A percentile compares a stretch with the other conserved stretches of the same genome.
Conservation (phyloP, 768 basidiomycete species). For the Harrya chromipes region DNA sequence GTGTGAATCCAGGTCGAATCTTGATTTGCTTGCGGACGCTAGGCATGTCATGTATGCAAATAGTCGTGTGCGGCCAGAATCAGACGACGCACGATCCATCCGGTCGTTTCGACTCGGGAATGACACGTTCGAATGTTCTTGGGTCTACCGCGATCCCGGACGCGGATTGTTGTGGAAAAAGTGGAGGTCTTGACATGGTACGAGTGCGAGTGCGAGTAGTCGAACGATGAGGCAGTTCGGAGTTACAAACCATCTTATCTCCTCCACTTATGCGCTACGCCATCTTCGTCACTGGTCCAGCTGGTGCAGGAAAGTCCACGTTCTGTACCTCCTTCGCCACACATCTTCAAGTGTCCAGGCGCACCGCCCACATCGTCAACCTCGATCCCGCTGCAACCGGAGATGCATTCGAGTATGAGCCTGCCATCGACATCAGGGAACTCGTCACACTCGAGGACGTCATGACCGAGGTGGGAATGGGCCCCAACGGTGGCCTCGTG, state of each 20-base stretch:
- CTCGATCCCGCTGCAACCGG: slow-evolving; percentile 91
- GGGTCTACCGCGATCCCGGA: slow-evolving; percentile 87
- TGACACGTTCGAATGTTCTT: slow-evolving; percentile 80
- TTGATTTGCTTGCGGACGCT: slow-evolving; percentile 87
- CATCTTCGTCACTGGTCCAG: slow-evolving; percentile 89
- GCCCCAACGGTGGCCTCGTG: slow-evolving; percentile 94
- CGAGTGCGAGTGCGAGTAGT: slow-evolving; percentile 6
- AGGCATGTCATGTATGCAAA: slow-evolving; percentile 5
- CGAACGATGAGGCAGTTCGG: slow-evolving; percentile 11
- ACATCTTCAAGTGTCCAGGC: slow-evolving; percentile 77
- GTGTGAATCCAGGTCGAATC: slow-evolving; percentile 90
- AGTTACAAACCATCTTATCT: slow-evolving; percentile 30
- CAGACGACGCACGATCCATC: slow-evolving; percentile 71
- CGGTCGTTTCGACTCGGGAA: slow-evolving; percentile 75
- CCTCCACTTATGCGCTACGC: slow-evolving; percentile 72
- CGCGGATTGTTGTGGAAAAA: slow-evolving; percentile 65
- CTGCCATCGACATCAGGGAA: slow-evolving; percentile 91
- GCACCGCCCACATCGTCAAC: slow-evolving; percentile 91
- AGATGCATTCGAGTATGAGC: slow-evolving; percentile 88
- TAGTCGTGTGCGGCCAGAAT: slow-evolving; percentile 6
- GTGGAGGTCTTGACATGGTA: slow-evolving; percentile 70
- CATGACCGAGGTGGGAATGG: slow-evolving; percentile 92
- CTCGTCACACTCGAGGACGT: slow-evolving; percentile 92
- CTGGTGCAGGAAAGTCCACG: slow-evolving; percentile 96
- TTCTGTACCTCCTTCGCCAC: slow-evolving; percentile 87